A percentile compares a stretch with the other conserved stretches of the same genome.
phyloP scores from a whole-genome alignment of 1,139 yeast genomes.

The Yamadazyma songkhlaensis region DNA sequence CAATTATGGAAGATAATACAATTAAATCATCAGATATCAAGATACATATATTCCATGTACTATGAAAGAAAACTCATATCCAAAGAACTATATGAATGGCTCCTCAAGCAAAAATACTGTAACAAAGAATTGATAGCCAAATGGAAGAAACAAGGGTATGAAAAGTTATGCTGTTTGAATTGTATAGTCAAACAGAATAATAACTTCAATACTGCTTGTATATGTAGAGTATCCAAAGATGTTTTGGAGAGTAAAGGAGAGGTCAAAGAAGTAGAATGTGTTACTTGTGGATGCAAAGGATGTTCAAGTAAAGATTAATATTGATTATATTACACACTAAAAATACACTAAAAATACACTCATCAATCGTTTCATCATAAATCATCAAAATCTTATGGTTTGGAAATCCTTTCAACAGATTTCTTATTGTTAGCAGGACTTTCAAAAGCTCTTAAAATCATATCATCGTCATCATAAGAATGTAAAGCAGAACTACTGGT shows the following conservation, averaged over 20 bases:
- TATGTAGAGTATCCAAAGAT: constrained; percentile 80
- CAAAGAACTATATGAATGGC: constrained; percentile 72
- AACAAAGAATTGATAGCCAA: constrained; percentile 78
- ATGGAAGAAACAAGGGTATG: constrained; percentile 92
- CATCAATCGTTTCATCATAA: too few relatives aligned
- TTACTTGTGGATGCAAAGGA: constrained; percentile 87
- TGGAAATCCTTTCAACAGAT: constrained; percentile 5
- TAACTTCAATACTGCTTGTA: constrained; percentile 68
- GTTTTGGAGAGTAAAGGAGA: constrained; percentile 38
- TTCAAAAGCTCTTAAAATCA: constrained; percentile 45
- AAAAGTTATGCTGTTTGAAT: constrained; percentile 75
- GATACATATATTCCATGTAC: constrained; percentile 73
- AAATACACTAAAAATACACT: constrained; percentile 5
- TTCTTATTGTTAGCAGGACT: constrained; percentile 20
- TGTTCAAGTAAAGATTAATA: constrained; percentile 76
- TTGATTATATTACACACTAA: constrained; percentile 9
- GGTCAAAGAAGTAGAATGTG: constrained; percentile 53
- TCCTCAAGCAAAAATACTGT: constrained; percentile 62
- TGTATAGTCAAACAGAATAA: constrained; percentile 71
- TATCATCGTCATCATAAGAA: constrained; percentile 56
- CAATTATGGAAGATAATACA: constrained; percentile 74
- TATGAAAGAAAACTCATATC: constrained; percentile 69
- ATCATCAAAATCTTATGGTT: constrained; percentile 1
- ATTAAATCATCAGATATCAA: constrained; percentile 69
- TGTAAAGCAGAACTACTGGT: constrained; percentile 26